Base-by-base conservation (phyloP, 108 stramenopile genomes). In the Fragilaria radians region DNA sequence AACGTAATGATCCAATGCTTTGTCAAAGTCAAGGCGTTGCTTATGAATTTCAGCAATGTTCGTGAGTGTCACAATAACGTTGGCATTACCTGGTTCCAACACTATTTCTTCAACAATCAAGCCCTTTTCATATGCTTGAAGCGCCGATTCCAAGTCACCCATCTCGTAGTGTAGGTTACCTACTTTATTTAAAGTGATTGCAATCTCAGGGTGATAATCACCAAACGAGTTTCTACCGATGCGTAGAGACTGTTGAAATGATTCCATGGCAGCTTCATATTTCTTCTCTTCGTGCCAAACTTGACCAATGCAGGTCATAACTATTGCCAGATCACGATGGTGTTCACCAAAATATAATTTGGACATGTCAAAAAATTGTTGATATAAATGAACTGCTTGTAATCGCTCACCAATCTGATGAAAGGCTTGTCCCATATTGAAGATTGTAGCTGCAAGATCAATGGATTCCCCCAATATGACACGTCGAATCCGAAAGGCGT, bases 11-110 rank as follows among this genome's bases (percentile, higher is more conserved):
- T 64, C 33, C 21, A 80, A 29, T 17, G 86, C 83, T 14, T 59
- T 17, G 14, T 66, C 65, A 45, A 51, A 74, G 25, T 82, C 71
- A 3, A 52, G 52, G 9, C 62, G 55, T 54, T 81, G 81, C 61
- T 76, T 70, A 54, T 76, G 65, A 46, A 77, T 78, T 62, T 82
- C 70, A 11, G 76, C 81, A 65, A 82, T 80, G 62, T 82, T 82
- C 7, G 70, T 69, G 46, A 77, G 72, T 26, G 85, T 82, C 25
- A 80, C 79, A 52, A 63, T 59, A 30, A 81, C 56, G 32, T 82
- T 82, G 32, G 68, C 46, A 61, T 80, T 68, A 30, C 63, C 65
- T 22, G 29, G 33, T 26, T 78, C 71, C 55, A 81, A 54, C 1
- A 75, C 76, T 24, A 48, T 61, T 34, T 68, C 30, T 58, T 82